A percentile compares a stretch with the other conserved stretches of the same genome.
These are phyloP conservation scores for Periconia macrospinosa DNA, from an alignment of 2,329 filamentous ascomycete species.

Conservation along the genomic window DNA sequence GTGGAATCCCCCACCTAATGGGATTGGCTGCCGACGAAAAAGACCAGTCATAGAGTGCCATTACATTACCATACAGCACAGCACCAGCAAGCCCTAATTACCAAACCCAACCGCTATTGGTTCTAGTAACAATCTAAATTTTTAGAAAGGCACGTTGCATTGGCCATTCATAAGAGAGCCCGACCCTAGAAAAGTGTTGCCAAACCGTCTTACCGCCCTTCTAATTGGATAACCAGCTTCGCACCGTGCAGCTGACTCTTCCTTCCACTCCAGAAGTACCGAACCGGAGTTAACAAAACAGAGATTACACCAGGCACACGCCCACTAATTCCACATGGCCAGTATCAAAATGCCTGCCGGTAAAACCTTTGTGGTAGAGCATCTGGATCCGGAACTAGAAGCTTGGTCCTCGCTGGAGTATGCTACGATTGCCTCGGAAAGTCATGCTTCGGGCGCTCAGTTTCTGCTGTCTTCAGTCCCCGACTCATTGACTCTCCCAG, in stretches of 20 bases:
- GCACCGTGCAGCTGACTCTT: conserved; percentile 19
- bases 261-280: conserved; percentile 16
- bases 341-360: conserved; percentile 19
- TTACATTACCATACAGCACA: too few relatives aligned
- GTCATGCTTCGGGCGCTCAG: conserved; percentile 62
- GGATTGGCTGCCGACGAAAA: too few relatives aligned
- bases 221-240: conserved; percentile 27
- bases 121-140: too few relatives aligned
- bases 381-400: conserved; percentile 92
- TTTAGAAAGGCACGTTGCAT: too few relatives aligned
- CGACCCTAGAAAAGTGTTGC: too few relatives aligned
- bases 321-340: conserved; percentile 28
- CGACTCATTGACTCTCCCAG: conserved; percentile 60
- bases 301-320: conserved; percentile 17
- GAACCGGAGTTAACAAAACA: conserved; percentile 4
- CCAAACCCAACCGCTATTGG: too few relatives aligned
- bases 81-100: too few relatives aligned
- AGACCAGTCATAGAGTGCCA: too few relatives aligned
- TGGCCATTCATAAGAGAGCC: too few relatives aligned
- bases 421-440: conserved; percentile 81
- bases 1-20: too few relatives aligned
- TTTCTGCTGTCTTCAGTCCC: conserved; percentile 87
- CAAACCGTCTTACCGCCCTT: not conserved
- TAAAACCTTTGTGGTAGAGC: conserved; percentile 91
- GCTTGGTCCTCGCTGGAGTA: conserved; percentile 96